phyloP scores from a whole-genome alignment of 139 green algal species.

The Closterium sp. region DNA sequence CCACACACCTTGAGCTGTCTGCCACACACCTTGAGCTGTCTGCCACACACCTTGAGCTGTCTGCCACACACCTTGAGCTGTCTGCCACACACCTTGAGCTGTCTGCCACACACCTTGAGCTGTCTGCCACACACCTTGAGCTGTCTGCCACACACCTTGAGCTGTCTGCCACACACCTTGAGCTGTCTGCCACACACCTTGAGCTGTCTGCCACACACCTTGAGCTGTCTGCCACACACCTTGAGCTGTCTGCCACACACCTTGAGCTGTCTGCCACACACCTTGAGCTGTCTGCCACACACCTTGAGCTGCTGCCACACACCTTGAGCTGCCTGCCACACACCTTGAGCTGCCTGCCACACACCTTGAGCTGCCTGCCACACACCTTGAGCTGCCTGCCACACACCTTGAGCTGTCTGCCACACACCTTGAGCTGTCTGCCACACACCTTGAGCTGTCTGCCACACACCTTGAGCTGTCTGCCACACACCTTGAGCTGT shows the following conservation, averaged over 20 bases:
- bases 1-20: conserved; percentile 37
- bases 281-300: conserved; percentile 25
- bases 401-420: conserved; percentile 45
- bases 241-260: conserved; percentile 35
- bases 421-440: conserved; percentile 4
- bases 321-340: background rate
- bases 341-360: conserved; percentile 38
- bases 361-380: conserved; percentile 7
- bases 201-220: background rate
- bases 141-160: background rate
- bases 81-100: conserved; percentile 18
- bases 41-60: background rate
- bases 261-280: conserved; percentile 40
- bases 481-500: too few relatives aligned
- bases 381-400: background rate
- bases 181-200: conserved; percentile 40
- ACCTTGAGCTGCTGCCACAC: conserved; percentile 39
- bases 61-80: conserved; percentile 38
- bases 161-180: conserved; percentile 19
- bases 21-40: conserved; percentile 19
- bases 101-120: conserved; percentile 43
- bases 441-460: conserved; percentile 41
- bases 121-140: conserved; percentile 44
- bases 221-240: conserved; percentile 9
- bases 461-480: conserved; percentile 45